Evolutionary conservation across 495 filamentous ascomycete genomes (phyloP).

Genomic region (Chaetomidium leptoderma): DNA sequence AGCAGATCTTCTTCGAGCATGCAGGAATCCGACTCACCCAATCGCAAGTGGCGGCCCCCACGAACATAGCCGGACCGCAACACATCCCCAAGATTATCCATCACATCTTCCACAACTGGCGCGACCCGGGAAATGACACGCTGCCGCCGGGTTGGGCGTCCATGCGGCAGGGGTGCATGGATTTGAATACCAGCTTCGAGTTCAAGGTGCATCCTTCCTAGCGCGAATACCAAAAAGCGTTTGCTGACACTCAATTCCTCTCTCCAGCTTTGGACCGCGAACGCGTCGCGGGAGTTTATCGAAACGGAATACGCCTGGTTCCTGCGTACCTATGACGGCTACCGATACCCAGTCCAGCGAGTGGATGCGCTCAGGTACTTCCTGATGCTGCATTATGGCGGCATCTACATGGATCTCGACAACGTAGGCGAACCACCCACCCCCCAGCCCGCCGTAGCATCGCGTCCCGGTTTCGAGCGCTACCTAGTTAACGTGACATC

Average conservation of each 20-base stretch:
- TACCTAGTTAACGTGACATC: too few relatives aligned
- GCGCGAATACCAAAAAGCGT: too few relatives aligned
- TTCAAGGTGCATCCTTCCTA: conserved; percentile 60
- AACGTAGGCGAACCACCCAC: conserved; percentile 68
- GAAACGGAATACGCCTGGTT: conserved; percentile 78
- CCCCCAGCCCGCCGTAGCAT: too few relatives aligned
- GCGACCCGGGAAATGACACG: conserved; percentile 42
- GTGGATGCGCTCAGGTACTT: conserved; percentile 89
- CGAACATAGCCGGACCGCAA: conserved; percentile 7
- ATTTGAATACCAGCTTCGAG: conserved; percentile 73
- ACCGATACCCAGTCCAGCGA: conserved; percentile 76
- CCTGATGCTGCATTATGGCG: conserved; percentile 75
- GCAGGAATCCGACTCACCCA: conserved; percentile 28
- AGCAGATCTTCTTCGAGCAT: conserved; percentile 29
- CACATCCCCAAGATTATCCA: conserved; percentile 76
- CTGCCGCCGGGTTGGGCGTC: conserved; percentile 71
- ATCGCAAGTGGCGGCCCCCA: conserved; percentile 15
- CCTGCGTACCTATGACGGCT: conserved; percentile 74
- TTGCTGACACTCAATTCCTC: neutral
- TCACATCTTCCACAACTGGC: conserved; percentile 73
- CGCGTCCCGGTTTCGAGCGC: too few relatives aligned
- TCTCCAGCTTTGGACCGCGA: conserved; percentile 79
- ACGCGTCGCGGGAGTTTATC: conserved; percentile 70
- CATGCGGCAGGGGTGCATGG: conserved; percentile 69
- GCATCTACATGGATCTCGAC: conserved; percentile 86